Percentiles rank a stretch among this genome's conserved stretches.
phyloP scores from a whole-genome alignment of 169 alveolate genomes.

The Babesia divergens region DNA sequence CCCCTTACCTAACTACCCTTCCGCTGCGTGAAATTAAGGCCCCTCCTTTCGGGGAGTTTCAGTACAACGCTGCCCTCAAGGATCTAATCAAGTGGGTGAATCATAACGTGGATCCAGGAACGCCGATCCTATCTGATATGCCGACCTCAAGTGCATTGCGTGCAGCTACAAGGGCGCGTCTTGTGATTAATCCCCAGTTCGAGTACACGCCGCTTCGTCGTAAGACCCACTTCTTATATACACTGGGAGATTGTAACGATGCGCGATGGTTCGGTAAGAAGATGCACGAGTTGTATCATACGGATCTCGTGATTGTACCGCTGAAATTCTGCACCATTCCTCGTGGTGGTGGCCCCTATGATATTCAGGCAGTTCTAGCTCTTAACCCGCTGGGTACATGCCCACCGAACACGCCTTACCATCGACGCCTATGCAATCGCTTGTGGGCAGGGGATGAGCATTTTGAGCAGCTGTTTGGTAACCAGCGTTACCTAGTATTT shows the following conservation, averaged over 20 bases:
- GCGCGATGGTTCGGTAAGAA: constrained; percentile 45
- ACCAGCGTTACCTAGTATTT: constrained; percentile 18
- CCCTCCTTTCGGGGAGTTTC: constrained; percentile 40
- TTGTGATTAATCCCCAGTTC: constrained; percentile 51
- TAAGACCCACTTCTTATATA: constrained; percentile 38
- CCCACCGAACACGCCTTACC: not conserved
- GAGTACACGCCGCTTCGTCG: constrained; percentile 33
- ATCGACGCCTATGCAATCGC: constrained; percentile 33
- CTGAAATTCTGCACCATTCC: constrained; percentile 28
- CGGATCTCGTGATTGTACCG: constrained; percentile 37
- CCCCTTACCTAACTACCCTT: constrained; percentile 5
- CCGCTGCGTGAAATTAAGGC: constrained; percentile 18
- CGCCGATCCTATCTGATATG: constrained; percentile 44
- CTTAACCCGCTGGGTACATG: constrained; percentile 32
- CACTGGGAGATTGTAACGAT: constrained; percentile 44
- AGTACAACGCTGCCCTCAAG: constrained; percentile 11
- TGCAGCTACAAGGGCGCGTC: not conserved
- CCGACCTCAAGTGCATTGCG: constrained; percentile 52
- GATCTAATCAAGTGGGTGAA: constrained; percentile 47
- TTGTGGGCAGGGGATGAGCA: constrained; percentile 8
- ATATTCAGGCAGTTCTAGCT: not conserved
- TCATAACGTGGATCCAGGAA: constrained; percentile 13
- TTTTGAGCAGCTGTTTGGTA: constrained; percentile 31
- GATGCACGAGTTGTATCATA: constrained; percentile 20
- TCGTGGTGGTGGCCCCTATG: not conserved